These are phyloP conservation scores for Syncephalastrum monosporum DNA, from an alignment of 371 early-diverging fungal species.

Conservation along the genomic window DNA sequence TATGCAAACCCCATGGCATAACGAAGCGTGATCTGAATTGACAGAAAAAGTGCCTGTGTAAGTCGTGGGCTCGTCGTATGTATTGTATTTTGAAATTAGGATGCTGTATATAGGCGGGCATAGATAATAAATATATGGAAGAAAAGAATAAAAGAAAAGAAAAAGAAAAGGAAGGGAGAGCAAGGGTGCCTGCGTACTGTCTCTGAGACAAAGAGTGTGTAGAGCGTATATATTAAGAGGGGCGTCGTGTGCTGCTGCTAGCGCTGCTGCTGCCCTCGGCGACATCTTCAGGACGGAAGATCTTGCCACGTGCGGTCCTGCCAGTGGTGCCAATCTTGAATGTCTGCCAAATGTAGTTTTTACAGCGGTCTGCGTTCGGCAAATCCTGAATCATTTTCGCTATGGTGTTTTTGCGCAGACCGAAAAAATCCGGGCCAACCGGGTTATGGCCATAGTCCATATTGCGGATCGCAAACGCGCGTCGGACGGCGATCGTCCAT, in stretches of 20 bases:
- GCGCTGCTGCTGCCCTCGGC: conserved; percentile 2
- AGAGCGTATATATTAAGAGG: neutral
- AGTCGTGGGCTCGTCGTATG: too few species aligned
- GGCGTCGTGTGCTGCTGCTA: conserved; percentile 4
- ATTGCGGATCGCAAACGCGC: conserved; percentile 68
- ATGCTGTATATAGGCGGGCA: conserved; percentile 1
- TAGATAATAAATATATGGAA: neutral
- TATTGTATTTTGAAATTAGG: too few species aligned
- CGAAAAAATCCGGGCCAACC: conserved; percentile 92
- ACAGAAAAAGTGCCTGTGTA: too few species aligned
- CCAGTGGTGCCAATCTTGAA: conserved; percentile 28
- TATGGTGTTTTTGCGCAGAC: conserved; percentile 85
- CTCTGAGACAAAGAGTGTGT: too few species aligned
- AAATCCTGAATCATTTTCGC: conserved; percentile 90
- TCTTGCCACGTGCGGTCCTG: conserved; percentile 25
- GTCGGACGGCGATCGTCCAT: conserved; percentile 51
- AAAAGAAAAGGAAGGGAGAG: neutral
- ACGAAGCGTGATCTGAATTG: too few species aligned
- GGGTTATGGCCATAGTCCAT: conserved; percentile 81
- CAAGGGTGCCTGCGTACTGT: too few species aligned
- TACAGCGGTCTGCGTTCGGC: conserved; percentile 75
- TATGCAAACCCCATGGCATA: too few species aligned
- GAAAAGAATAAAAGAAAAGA: neutral
- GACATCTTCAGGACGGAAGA: conserved; percentile 21
- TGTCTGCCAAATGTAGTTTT: conserved; percentile 73